Percentiles rank a stretch among this genome's conserved stretches.
phyloP scores from a whole-genome alignment of 179 eudicot species.

The Vitellaria paradoxa region DNA sequence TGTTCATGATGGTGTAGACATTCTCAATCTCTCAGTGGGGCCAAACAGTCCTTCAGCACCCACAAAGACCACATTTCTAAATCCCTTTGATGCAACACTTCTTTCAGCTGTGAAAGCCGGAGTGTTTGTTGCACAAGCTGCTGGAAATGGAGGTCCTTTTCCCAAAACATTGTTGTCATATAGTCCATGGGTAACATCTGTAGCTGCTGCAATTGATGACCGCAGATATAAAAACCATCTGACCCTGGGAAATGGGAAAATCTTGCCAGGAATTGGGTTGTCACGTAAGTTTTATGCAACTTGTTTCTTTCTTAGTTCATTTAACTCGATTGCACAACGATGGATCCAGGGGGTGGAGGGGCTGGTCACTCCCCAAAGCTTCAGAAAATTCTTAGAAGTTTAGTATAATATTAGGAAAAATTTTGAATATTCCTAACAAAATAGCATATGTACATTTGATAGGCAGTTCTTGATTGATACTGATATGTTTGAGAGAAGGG shows the following conservation, averaged over 20 bases:
- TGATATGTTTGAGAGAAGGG: too few relatives aligned
- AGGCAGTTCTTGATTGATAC: too few relatives aligned
- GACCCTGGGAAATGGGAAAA: constrained; percentile 69
- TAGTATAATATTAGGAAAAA: too few relatives aligned
- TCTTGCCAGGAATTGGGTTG: constrained; percentile 66
- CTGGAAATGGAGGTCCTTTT: constrained; percentile 93
- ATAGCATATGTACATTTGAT: too few relatives aligned
- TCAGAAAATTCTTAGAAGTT: background rate
- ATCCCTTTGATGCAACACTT: constrained; percentile 83
- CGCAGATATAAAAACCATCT: constrained; percentile 85
- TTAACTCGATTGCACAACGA: background rate
- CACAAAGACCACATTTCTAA: constrained; percentile 75
- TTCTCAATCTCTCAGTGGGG: constrained; percentile 85
- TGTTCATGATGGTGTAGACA: constrained; percentile 93
- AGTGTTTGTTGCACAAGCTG: constrained; percentile 90
- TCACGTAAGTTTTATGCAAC: constrained; percentile 58
- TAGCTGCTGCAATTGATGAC: constrained; percentile 94
- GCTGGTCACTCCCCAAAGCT: background rate
- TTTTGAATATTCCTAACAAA: too few relatives aligned
- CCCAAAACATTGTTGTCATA: constrained; percentile 82
- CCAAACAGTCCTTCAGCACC: constrained; percentile 91
- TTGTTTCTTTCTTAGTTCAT: background rate
- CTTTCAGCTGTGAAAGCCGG: constrained; percentile 89
- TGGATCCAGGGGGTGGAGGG: too few relatives aligned
- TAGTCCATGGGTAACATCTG: constrained; percentile 92